These are phyloP conservation scores for Ceratobasidium sp. DNA, from an alignment of 1,284 basidiomycete genomes.

Conservation along the genomic window DNA sequence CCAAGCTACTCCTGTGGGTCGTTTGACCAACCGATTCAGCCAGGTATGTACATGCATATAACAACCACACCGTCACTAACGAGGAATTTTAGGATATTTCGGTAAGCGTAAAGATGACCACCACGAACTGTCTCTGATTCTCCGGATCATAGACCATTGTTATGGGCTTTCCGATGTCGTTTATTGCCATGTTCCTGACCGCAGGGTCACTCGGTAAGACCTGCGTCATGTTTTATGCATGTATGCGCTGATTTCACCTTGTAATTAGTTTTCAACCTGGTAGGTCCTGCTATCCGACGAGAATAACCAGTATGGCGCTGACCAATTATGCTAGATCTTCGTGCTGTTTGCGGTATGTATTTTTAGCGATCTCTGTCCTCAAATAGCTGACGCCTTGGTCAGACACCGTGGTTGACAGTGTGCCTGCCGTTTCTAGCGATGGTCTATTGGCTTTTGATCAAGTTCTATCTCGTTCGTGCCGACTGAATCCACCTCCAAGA, in stretches of 20 bases:
- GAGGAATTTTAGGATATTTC: constrained; percentile 4
- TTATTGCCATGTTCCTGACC: constrained; percentile 3
- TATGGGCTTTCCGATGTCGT: neutral
- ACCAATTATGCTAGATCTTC: neutral
- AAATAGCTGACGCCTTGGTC: neutral
- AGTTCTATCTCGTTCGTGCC: constrained; percentile 19
- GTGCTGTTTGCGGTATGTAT: neutral
- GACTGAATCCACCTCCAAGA: no score
- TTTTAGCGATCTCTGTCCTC: neutral
- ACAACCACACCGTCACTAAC: neutral
- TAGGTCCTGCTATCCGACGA: neutral
- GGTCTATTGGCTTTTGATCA: constrained; percentile 15
- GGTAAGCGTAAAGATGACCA: neutral
- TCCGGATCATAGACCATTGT: neutral
- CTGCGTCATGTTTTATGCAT: neutral
- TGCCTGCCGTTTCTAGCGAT: neutral
- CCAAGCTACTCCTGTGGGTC: neutral
- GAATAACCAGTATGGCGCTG: neutral
- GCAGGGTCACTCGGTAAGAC: constrained; percentile 1
- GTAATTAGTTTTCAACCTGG: neutral
- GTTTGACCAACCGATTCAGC: constrained; percentile 13
- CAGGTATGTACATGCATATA: constrained; percentile 9
- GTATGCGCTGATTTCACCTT: neutral
- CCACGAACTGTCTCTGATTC: neutral
- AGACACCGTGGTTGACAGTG: neutral